Evolutionary conservation across 345 rosid species (phyloP), one percentile per base, ranked within the genome.

Genomic region (Alliaria petiolata): DNA sequence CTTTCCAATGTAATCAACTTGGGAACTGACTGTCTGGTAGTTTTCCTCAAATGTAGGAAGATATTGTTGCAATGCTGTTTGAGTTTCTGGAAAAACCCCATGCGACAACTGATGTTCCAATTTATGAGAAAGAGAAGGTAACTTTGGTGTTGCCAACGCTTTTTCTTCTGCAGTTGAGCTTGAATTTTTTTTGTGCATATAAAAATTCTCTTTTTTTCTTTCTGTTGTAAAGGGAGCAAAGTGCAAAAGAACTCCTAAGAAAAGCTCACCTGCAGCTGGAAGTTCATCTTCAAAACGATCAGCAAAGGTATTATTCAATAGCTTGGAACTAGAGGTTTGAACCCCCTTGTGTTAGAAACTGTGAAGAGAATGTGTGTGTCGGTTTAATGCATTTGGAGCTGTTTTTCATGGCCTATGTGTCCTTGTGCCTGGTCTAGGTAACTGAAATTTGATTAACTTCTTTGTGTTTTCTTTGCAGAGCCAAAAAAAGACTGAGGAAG

Each of bases 51-150:
- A 53, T 39, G 52, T 19, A 95, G 99, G 99, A 95, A 83, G 99
- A 95, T 68, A 76, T 95, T 67, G 71, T 91, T 44, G 12, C 75
- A 12, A 84, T 80, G 57, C 82, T 95, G 76, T 78, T 89, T 51
- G 96, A 85, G 72, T 95, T 89, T 81, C 78, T 95, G 91, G 83
- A 75, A 77, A 86, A 86, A 51, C 99, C 97, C 57, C 90, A 83
- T 76, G 85, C 93, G 14, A 91, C 90, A 69, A 83, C 90, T 35
- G 60, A 81, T 26, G 82, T 68, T 51, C 64, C 78, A 47, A 89
- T 91, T 78, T 69, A 85, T n/a, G 96, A 89, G 75, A 84, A 86
- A 76, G 97, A 91, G 72, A 82, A 85, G 87, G 92, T 87, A 62
- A 44, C 30, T 64, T 26, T 70, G 69, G 4, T 16, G 33, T 30